A percentile compares a stretch with the other conserved stretches of the same genome.
phyloP scores from a whole-genome alignment of 2,329 filamentous ascomycete genomes.

The Aspergillus hortae region DNA sequence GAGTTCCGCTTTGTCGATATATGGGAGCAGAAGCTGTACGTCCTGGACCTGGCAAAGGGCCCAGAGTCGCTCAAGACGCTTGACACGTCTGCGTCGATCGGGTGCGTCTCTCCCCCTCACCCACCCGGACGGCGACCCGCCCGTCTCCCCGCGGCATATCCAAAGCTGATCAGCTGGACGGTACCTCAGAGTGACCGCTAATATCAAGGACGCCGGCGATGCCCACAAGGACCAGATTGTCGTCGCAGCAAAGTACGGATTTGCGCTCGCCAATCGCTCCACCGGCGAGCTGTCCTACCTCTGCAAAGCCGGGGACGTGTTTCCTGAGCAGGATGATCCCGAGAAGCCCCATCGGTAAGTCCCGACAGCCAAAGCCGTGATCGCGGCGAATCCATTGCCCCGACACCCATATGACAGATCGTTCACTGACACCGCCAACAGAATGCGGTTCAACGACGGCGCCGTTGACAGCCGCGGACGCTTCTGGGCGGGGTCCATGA shows the following conservation, averaged over 20 bases:
- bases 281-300: constrained; percentile 56
- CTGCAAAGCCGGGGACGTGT: constrained; percentile 52
- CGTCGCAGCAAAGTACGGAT: constrained; percentile 75
- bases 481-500: constrained; percentile 86
- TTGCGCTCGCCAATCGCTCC: constrained; percentile 69
- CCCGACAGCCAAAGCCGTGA: background rate
- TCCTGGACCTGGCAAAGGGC: constrained; percentile 62
- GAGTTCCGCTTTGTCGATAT: constrained; percentile 61
- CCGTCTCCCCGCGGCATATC: background rate
- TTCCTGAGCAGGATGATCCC: constrained; percentile 37
- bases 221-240: constrained; percentile 60
- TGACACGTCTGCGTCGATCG: constrained; percentile 57
- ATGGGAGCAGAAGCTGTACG: constrained; percentile 69
- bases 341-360: constrained; percentile 46
- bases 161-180: constrained; percentile 45
- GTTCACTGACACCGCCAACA: constrained; percentile 19
- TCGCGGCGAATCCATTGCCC: too few species aligned
- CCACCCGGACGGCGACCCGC: too few species aligned
- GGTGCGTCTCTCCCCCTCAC: constrained; percentile 32
- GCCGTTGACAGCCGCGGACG: constrained; percentile 74
- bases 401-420: constrained; percentile 11
- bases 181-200: constrained; percentile 63
- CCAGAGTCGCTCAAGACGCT: constrained; percentile 56
- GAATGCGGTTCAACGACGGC: constrained; percentile 71
- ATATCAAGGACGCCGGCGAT: constrained; percentile 62